Evolutionary conservation across 805 yeast species (phyloP), one percentile per base, ranked within the genome.

Genomic region (Yarrowia bubula): DNA sequence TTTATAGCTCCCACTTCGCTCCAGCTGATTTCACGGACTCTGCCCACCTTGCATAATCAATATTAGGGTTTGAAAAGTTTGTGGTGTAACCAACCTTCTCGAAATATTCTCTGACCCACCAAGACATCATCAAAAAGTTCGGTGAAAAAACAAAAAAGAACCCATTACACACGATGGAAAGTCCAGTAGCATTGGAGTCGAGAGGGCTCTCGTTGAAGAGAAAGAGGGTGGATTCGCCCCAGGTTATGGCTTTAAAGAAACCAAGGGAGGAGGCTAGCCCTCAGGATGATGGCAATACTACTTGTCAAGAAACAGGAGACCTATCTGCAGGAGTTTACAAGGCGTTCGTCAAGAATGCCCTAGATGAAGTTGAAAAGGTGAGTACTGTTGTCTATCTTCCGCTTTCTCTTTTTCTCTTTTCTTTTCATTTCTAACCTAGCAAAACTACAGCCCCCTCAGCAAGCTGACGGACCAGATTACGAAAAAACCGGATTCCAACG

Each of bases 361-460:
- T 90, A 68, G 89, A 86, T 57, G 83, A 87, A 63, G 77, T 89
- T 71, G 92, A 87, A 65, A 83, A 81, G 78, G 81, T 80, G 75
- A 74, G 82, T 68, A 31, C 8, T 43, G 50, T 22, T 42, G 43
- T 44, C 50, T 42, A 14, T 35, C 46, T 35, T n/a, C 22, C 15
- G 15, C 60, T 37, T 13, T 14, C 15, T 39, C 60, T 37, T 11
- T 14, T 11, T 35, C 33, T 14, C 35, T 46, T 18, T 18, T 43
- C 14, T 47, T 47, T 35, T 31, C 44, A 13, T 37, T 41, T 32
- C 37, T 41, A 55, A 55, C 66, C 33, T 64, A 78, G 76, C 78
- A 79, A 37, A 89, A 87, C 72, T 69, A 82, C 28, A 72, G 81
- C 0, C 87, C 84, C 65, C 75, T 90, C 38, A 85, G 86, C 67